Conservation (phyloP, 2,329 filamentous ascomycete species). For the Trichoderma citrinoviride region DNA sequence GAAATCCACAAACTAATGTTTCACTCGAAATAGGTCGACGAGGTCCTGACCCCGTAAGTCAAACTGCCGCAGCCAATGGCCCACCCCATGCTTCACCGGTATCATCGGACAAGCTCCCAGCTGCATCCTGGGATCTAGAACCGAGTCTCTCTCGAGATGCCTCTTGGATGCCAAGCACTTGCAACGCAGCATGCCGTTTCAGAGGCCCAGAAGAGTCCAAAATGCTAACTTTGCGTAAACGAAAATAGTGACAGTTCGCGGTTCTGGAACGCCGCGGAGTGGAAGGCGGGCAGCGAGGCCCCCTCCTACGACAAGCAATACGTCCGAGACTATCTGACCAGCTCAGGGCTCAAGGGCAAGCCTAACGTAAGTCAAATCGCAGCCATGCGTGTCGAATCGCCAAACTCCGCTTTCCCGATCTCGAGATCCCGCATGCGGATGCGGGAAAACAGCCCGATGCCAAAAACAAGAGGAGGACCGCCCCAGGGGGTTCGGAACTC, state of each 20-base stretch:
- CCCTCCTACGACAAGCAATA: slow-evolving; percentile 88
- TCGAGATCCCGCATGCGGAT: not conserved
- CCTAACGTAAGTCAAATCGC: slow-evolving; percentile 45
- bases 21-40: slow-evolving; percentile 48
- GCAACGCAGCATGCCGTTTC: no score
- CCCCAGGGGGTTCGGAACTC: not conserved
- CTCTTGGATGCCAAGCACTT: no score
- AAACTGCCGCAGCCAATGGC: not conserved
- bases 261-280: slow-evolving; percentile 74
- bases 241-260: slow-evolving; percentile 61
- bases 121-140: not conserved
- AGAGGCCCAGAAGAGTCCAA: no score
- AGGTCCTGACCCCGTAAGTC: slow-evolving; percentile 71
- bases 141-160: no score
- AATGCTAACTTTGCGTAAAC: slow-evolving; percentile 57
- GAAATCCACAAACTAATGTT: not conserved
- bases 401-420: slow-evolving; percentile 1
- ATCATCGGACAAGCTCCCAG: not conserved
- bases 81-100: not conserved
- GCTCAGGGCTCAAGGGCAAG: slow-evolving; percentile 55
- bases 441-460: not conserved
- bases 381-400: not conserved
- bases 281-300: slow-evolving; percentile 67
- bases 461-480: not conserved
- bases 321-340: slow-evolving; percentile 77